Conservation (phyloP, 345 rosid genomes). For the Aegle marmelos region DNA sequence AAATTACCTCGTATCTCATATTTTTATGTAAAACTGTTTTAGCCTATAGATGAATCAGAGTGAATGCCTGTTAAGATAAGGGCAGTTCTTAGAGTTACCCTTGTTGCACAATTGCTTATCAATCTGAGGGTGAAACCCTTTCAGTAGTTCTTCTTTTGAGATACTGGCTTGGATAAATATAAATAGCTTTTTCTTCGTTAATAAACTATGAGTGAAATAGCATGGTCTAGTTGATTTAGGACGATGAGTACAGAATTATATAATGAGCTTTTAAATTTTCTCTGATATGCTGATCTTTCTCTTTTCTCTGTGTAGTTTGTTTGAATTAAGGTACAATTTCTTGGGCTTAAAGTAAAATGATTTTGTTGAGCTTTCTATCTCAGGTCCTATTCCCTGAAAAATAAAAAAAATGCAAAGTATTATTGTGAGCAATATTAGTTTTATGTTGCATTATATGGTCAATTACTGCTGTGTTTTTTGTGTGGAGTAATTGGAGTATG, state of each 20-base stretch:
- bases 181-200: neutral
- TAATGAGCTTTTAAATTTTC: neutral
- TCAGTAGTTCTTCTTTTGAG: neutral
- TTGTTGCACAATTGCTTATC: neutral
- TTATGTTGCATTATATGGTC: neutral
- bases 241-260: neutral
- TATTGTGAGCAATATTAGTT: neutral
- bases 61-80: too few relatives aligned
- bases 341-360: neutral
- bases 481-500: neutral
- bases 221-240: neutral
- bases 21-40: too few relatives aligned
- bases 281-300: neutral
- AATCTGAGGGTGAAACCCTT: neutral
- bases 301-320: neutral
- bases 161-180: neutral
- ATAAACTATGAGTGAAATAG: neutral
- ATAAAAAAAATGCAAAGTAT: neutral
- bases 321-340: neutral
- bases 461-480: neutral
- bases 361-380: neutral
- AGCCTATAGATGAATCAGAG: too few relatives aligned
- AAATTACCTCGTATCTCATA: neutral
- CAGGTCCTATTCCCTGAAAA: neutral
- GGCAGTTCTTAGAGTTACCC: too few relatives aligned